phyloP scores from a whole-genome alignment of 2,329 filamentous ascomycete genomes.

The Fonsecaea nubica region DNA sequence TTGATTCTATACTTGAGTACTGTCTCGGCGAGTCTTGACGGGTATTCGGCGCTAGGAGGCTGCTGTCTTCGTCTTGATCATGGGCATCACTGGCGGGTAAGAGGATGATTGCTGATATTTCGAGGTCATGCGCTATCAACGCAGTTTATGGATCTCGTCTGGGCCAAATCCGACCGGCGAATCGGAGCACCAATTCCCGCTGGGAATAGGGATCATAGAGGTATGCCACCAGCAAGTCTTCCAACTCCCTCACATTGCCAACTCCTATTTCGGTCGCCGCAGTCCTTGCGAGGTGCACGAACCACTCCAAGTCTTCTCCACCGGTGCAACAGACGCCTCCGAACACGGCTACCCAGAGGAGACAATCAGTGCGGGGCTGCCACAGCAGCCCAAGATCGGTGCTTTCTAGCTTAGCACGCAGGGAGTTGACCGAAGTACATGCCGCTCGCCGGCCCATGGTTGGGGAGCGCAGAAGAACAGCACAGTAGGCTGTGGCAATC shows the following conservation, averaged over 20 bases:
- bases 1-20: not conserved
- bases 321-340: conserved; percentile 27
- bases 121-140: not conserved
- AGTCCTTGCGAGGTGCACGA: conserved; percentile 21
- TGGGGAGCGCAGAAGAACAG: conserved; percentile 19
- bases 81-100: not conserved
- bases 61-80: not conserved
- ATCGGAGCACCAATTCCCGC: conserved; percentile 21
- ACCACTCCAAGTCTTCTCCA: conserved; percentile 28
- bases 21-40: not conserved
- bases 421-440: conserved; percentile 8
- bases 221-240: conserved; percentile 24
- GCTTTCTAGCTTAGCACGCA: conserved; percentile 19
- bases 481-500: conserved; percentile 27
- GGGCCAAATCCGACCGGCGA: conserved; percentile 27
- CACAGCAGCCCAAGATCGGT: conserved; percentile 20
- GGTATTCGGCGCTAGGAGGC: not conserved
- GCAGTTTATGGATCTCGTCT: conserved; percentile 1
- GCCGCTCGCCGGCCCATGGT: conserved; percentile 10
- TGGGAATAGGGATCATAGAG: conserved; percentile 31
- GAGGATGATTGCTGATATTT: not conserved
- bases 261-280: conserved; percentile 23
- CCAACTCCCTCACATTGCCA: conserved; percentile 20
- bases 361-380: conserved; percentile 24
- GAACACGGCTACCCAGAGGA: conserved; percentile 30